Conservation (phyloP, 768 basidiomycete genomes). For the Naganishia onofrii region DNA sequence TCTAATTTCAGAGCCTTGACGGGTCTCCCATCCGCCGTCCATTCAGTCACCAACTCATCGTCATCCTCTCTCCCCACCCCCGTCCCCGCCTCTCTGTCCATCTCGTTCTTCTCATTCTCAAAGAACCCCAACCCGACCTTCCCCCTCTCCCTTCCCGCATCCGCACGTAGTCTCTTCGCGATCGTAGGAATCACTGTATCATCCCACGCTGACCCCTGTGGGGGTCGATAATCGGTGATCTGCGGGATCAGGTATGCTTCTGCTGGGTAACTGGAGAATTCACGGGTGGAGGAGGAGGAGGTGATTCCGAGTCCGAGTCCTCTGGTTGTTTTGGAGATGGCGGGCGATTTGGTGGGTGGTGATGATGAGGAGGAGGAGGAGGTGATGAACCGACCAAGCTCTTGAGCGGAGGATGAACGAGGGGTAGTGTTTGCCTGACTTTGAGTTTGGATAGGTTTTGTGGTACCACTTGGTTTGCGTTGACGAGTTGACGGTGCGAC, state of each 20-base stretch:
- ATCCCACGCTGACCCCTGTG: slow-evolving; percentile 10
- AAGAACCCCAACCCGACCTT: not conserved
- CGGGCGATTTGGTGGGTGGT: not conserved
- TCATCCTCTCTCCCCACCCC: not conserved
- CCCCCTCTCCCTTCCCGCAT: not conserved
- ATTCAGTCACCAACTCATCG: not conserved
- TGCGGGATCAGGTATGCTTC: slow-evolving; percentile 19
- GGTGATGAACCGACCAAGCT: not conserved
- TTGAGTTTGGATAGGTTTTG: too few species aligned
- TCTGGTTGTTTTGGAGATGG: not conserved
- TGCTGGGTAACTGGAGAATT: not conserved
- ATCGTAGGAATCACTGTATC: slow-evolving; percentile 18
- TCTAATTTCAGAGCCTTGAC: not conserved
- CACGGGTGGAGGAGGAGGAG: not conserved
- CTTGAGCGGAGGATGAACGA: not conserved
- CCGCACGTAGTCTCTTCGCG: not conserved
- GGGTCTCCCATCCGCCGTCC: slow-evolving; percentile 9
- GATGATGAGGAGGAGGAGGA: not conserved
- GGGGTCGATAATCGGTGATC: not conserved
- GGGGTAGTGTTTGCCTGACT: not conserved
- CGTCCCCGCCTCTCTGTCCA: not conserved
- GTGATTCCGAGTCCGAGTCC: not conserved
- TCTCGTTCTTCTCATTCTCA: too few species aligned
- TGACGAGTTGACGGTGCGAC: too few species aligned
- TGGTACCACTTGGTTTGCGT: too few species aligned